Conservation (phyloP, 2,329 filamentous ascomycete species). For the Akanthomyces uredinophilus region DNA sequence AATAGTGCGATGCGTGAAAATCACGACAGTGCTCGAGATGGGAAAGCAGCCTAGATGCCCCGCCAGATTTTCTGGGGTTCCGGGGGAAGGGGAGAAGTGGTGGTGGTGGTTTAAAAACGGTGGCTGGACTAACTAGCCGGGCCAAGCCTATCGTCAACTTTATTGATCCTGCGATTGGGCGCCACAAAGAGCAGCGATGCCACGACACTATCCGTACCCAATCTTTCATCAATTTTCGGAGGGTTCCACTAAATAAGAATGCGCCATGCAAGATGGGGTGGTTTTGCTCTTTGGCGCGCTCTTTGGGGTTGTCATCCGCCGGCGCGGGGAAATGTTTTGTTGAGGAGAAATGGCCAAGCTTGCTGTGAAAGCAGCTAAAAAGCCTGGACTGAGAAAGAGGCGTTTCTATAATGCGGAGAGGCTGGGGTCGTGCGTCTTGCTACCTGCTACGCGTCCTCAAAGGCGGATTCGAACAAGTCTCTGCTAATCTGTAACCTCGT, state of each 20-base stretch:
- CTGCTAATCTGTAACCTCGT: too few relatives aligned
- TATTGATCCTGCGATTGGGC: constrained; percentile 9
- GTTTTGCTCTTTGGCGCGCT: neutral
- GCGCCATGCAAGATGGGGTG: too few relatives aligned
- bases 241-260: neutral
- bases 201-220: neutral
- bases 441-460: too few relatives aligned
- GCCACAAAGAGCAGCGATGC: neutral
- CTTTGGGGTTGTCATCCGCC: neutral
- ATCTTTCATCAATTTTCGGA: neutral
- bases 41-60: too few relatives aligned
- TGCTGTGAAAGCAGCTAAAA: too few relatives aligned
- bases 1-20: too few relatives aligned
- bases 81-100: neutral
- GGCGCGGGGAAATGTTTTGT: neutral
- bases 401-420: neutral
- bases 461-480: too few relatives aligned
- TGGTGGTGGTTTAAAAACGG: too few relatives aligned
- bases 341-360: neutral
- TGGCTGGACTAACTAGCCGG: neutral
- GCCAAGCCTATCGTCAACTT: constrained; percentile 10
- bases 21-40: too few relatives aligned
- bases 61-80: constrained; percentile 1
- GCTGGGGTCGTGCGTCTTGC: neutral
- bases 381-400: neutral